Base-by-base conservation (phyloP, 495 filamentous ascomycete genomes). In the Filosporella fistucella region DNA sequence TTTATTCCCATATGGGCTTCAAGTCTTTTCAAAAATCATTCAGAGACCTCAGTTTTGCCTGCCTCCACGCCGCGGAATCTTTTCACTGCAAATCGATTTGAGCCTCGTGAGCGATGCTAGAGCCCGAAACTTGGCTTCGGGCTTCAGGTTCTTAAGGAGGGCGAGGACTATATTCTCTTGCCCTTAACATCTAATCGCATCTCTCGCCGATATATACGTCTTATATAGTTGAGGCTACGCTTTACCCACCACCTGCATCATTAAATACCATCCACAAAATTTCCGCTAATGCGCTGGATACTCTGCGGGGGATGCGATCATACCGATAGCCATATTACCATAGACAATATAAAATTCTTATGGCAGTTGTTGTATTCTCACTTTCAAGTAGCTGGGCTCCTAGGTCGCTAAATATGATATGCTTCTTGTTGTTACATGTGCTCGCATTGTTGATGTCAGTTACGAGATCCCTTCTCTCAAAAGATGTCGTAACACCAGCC, bases 301-400 rank as follows among this genome's bases (percentile, higher is more conserved):
- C 86, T 7, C 63, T 95, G 30, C 75, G 75, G 21, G 74, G 80
- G 14, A 68, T 96, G 42, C 80, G 82, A 43, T 70, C 73, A 37
- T 83, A 91, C 60, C 78, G 74, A 42, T 96, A 89, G 91, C 85
- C 82, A 2, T 64, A 80, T 47, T 88, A 89, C 65, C 91, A 96
- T 68, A 77, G 82, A 41, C 91, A 96, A 63, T 89, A 96, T 58
- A 56, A 90, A 16, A 62, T 91, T 17, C 62, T 91, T 20, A 70
- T 84, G 35, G 76, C 82, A 26, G 62, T 89, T 41, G 80, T 77
- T 55, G 77, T 91, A 48, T 95, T 94, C 67, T 86, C 84, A 20
- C 71, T 95, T 26, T 86, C 70, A 53, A 77, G 95, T 50, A 85
- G 88, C 42, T 81, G 87, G 57, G 67, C 75, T 5, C 85, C 87